Percentiles rank a stretch among this genome's conserved stretches.
These are phyloP conservation scores for Annulohypoxylon stygium DNA, from an alignment of 495 filamentous ascomycete species.

Conservation along the genomic window DNA sequence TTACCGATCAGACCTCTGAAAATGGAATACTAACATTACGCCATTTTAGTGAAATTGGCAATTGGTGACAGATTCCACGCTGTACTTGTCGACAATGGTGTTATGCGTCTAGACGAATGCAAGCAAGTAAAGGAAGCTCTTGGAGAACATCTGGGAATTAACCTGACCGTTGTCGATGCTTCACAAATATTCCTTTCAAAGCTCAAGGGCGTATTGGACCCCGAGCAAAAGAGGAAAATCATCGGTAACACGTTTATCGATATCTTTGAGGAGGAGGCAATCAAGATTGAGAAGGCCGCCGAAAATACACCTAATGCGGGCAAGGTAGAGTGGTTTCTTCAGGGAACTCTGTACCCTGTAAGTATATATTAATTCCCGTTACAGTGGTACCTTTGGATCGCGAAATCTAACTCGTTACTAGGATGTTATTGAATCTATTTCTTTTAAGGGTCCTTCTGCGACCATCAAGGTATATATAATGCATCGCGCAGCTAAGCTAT, in stretches of 20 bases:
- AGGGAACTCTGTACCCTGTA: constrained; percentile 82
- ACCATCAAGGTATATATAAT: constrained; percentile 75
- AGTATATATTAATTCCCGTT: constrained; percentile 26
- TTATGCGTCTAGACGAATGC: constrained; percentile 89
- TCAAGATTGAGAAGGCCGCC: constrained; percentile 77
- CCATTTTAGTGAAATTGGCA: constrained; percentile 63
- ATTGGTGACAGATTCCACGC: constrained; percentile 92
- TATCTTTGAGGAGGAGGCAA: constrained; percentile 84
- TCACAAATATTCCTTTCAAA: constrained; percentile 77
- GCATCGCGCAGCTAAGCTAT: not conserved
- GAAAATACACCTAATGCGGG: constrained; percentile 71
- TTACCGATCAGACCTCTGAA: not conserved
- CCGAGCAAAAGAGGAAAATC: constrained; percentile 93
- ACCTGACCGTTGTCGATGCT: constrained; percentile 89
- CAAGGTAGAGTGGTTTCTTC: constrained; percentile 83
- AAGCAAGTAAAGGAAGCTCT: constrained; percentile 81
- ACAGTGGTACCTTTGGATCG: not conserved
- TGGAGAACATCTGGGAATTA: constrained; percentile 82
- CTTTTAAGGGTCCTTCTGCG: constrained; percentile 82
- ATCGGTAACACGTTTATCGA: constrained; percentile 91
- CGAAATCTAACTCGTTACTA: constrained; percentile 32
- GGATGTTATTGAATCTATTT: constrained; percentile 86
- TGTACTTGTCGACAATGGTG: constrained; percentile 82
- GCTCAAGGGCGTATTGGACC: constrained; percentile 81
- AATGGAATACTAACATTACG: constrained; percentile 5